Evolutionary conservation across 2,329 filamentous ascomycete genomes (phyloP).

Genomic region (Arthrinium phaeospermum): DNA sequence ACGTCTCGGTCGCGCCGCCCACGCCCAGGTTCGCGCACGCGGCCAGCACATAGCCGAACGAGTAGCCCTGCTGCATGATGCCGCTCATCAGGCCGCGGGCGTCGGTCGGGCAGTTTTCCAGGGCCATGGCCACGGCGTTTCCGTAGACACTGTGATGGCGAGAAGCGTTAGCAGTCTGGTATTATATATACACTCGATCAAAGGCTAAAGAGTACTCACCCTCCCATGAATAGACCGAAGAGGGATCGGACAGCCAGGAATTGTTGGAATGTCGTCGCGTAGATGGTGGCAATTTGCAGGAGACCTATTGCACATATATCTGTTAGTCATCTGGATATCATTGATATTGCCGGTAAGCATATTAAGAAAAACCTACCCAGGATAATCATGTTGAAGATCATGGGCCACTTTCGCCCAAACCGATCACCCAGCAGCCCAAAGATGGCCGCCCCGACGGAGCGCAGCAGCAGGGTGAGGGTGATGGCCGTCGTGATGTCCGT

Average conservation of each 20-base stretch:
- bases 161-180: neutral
- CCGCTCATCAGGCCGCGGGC: constrained; percentile 82
- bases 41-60: constrained; percentile 79
- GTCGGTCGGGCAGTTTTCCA: constrained; percentile 73
- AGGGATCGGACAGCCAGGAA: constrained; percentile 77
- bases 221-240: constrained; percentile 82
- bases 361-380: constrained; percentile 57
- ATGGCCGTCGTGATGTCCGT: constrained; percentile 71
- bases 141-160: constrained; percentile 66
- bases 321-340: neutral
- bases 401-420: constrained; percentile 83
- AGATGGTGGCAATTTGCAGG: constrained; percentile 78
- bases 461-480: constrained; percentile 74
- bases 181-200: too few relatives aligned
- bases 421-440: constrained; percentile 82
- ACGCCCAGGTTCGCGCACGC: constrained; percentile 78
- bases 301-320: constrained; percentile 47
- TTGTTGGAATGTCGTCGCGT: constrained; percentile 71
- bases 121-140: constrained; percentile 77
- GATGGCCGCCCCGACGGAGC: constrained; percentile 74
- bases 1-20: constrained; percentile 64
- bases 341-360: neutral
- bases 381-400: constrained; percentile 80
- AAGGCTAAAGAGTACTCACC: neutral
- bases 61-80: constrained; percentile 82